These are phyloP conservation scores for Trifolium dubium DNA, from an alignment of 306 rosid species.

Conservation along the genomic window DNA sequence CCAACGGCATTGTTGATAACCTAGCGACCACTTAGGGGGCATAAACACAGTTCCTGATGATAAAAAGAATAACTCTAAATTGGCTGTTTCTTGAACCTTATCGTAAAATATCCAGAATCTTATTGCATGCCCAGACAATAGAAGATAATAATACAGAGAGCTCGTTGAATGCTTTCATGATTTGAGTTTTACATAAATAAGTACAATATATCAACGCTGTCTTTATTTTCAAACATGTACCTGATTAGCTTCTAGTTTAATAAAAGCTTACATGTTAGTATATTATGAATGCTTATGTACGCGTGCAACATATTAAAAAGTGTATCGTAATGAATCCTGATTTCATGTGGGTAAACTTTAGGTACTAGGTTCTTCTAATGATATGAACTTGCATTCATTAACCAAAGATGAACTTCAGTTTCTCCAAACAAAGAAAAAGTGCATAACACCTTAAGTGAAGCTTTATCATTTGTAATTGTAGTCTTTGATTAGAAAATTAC, in stretches of 20 bases:
- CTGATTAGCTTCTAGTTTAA: no score
- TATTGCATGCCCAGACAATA: not conserved
- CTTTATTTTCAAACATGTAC: no score
- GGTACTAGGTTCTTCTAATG: slow-evolving; percentile 23
- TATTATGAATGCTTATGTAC: not conserved
- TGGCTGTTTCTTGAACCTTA: slow-evolving; percentile 12
- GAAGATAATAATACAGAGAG: no score
- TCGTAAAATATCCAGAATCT: slow-evolving; percentile 8
- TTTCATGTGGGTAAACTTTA: slow-evolving; percentile 24
- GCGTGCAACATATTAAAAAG: slow-evolving; percentile 3
- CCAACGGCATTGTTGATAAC: slow-evolving; percentile 95
- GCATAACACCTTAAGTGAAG: slow-evolving; percentile 15
- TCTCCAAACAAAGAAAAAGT: not conserved
- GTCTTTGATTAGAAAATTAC: slow-evolving; percentile 52
- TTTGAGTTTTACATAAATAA: no score
- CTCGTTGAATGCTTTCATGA: no score
- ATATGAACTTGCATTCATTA: slow-evolving; percentile 16
- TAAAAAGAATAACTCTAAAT: slow-evolving; percentile 26
- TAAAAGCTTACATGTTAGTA: not conserved
- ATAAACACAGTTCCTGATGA: slow-evolving; percentile 73
- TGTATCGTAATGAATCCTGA: slow-evolving; percentile 8
- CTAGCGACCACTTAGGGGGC: slow-evolving; percentile 97
- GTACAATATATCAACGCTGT: no score
- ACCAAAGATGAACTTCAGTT: slow-evolving; percentile 15
- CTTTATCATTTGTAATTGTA: slow-evolving; percentile 14